These are phyloP conservation scores for Lentinula detonsa DNA, from an alignment of 768 basidiomycete species.

Conservation along the genomic window DNA sequence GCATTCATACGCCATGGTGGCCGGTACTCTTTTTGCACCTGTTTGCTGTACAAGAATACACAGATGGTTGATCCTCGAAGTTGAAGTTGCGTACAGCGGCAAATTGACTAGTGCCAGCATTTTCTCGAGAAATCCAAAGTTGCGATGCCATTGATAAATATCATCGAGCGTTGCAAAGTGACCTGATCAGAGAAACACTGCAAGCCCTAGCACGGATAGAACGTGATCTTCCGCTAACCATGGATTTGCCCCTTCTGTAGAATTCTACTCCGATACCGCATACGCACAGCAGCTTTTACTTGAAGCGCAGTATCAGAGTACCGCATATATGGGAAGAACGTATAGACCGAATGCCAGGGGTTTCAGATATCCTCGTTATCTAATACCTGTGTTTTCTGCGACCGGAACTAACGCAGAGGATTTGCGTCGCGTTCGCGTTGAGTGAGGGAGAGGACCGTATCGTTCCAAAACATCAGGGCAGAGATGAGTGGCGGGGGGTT, in stretches of 20 bases:
- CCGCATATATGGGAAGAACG: too few species aligned
- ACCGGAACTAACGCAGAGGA: conserved; percentile 25
- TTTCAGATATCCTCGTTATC: too few species aligned
- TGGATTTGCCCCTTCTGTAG: too few species aligned
- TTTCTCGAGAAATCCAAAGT: neutral
- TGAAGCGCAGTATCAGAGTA: too few species aligned
- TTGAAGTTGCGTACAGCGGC: neutral
- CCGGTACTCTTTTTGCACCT: neutral
- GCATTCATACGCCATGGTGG: neutral
- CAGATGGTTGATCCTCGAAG: neutral
- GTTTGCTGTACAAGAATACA: neutral
- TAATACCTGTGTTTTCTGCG: too few species aligned
- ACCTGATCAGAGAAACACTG: too few species aligned
- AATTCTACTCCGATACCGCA: too few species aligned
- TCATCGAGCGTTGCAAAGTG: too few species aligned
- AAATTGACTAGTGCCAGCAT: neutral
- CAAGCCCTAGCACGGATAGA: too few species aligned
- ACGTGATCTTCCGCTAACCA: too few species aligned
- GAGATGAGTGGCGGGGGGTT: conserved; percentile 35
- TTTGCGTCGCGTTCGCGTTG: conserved; percentile 17
- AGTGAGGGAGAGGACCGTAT: conserved; percentile 22
- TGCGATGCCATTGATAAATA: neutral
- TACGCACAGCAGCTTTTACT: too few species aligned
- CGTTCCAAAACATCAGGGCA: conserved; percentile 37
- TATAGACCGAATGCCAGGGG: too few species aligned